Evolutionary conservation across 2,329 filamentous ascomycete species (phyloP), one percentile per base, ranked within the genome.

Genomic region (Cladosporium sp.): DNA sequence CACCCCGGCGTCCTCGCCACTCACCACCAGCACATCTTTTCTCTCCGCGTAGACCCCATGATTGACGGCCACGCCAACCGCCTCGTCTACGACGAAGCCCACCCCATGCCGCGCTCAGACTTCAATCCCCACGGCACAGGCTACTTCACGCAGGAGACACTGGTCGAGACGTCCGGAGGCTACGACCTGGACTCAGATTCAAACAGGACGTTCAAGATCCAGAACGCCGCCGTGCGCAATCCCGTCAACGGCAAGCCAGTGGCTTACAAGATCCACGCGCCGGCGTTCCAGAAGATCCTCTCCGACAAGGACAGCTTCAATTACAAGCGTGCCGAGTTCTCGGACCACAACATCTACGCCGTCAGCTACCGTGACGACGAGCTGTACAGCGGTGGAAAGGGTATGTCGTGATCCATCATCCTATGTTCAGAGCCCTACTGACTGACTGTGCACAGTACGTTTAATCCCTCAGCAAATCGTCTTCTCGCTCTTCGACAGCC

Each of bases 21-120:
- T 0, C 87, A 90, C 77, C 90, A 93, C 72, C 90, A 93, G 74
- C 91, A 93, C 77, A 90, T 92, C 75, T 92, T 93, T 80, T 76
- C 79, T 68, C 72, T 85, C 68, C 78, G 83, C 65, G 70, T 86
- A 66, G 78, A 85, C 75, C 76, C 81, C 35, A 76, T 78, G 70
- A 75, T 84, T 66, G 80, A 84, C 67, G 79, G 82, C 65, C 73
- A 77, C 71, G 65, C 76, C 62, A 81, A 84, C 74, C 76, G 81
- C 33, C 70, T 82, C 28, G 75, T 81, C 59, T 82, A 89, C 72
- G 78, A 84, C 28, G 78, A 88, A 71, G 82, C 84, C 0, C 83
- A 86, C 62, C 77, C 88, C 0, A 86, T 90, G 81, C 85, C 86
- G 1, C 80, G 86, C 55, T 79, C 76, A 53, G 80, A 82, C 63